Conservation (phyloP, 108 stramenopile species). For the Aurantiochytrium sp. region DNA sequence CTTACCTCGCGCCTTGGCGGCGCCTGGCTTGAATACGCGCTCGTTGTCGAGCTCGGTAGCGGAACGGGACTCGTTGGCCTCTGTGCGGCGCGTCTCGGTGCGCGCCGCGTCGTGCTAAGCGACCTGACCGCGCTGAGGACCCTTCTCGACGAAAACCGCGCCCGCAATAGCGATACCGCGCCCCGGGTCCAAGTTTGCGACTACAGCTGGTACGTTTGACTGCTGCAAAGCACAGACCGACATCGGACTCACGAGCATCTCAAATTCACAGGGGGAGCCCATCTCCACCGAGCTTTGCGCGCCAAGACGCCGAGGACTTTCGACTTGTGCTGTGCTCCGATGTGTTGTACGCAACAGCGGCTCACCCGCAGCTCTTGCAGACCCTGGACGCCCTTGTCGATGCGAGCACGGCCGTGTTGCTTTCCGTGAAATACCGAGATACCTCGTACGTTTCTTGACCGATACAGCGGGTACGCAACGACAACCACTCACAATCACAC, state of each 20-base stretch:
- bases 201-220: too few species aligned
- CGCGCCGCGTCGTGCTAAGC: neutral
- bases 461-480: too few species aligned
- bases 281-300: too few species aligned
- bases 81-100: neutral
- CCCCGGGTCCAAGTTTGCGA: neutral
- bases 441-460: neutral
- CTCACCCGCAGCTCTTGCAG: neutral
- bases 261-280: too few species aligned
- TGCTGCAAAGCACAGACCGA: too few species aligned
- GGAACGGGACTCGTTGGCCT: slow-evolving; percentile 6
- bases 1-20: neutral
- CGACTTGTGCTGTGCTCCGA: slow-evolving; percentile 5
- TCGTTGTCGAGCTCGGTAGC: slow-evolving; percentile 1
- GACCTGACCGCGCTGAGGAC: neutral
- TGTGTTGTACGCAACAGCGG: neutral
- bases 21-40: neutral
- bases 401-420: neutral
- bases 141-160: neutral
- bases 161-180: neutral
- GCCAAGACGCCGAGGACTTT: neutral
- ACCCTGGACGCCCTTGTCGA: neutral
- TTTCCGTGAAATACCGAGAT: neutral
- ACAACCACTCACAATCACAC: too few species aligned
- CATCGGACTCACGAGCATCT: too few species aligned